Conservation (phyloP, 2,329 filamentous ascomycete genomes). For the Mollisiaceae sp. region DNA sequence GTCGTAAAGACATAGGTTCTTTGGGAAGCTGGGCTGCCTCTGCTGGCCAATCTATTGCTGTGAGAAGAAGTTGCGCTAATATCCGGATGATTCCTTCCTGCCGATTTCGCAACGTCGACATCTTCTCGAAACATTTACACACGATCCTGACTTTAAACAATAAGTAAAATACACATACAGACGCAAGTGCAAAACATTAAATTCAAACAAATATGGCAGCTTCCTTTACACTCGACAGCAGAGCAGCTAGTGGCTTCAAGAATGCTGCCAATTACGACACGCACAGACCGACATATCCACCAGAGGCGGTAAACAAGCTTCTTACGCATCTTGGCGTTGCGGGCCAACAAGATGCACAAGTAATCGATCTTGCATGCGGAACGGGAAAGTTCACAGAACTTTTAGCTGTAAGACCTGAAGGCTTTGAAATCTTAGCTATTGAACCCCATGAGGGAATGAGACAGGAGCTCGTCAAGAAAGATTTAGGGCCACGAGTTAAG, state of each 20-base stretch:
- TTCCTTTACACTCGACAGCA: slow-evolving; percentile 29
- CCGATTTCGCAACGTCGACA: slow-evolving; percentile 17
- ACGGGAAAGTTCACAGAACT: slow-evolving; percentile 74
- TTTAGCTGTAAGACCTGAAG: slow-evolving; percentile 62
- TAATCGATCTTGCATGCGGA: slow-evolving; percentile 70
- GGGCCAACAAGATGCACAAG: slow-evolving; percentile 50
- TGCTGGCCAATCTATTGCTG: neutral
- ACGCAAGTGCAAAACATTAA: neutral
- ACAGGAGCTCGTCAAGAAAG: slow-evolving; percentile 61
- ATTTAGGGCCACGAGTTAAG: slow-evolving; percentile 49
- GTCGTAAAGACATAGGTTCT: neutral
- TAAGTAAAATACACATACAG: too few species aligned
- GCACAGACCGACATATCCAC: slow-evolving; percentile 70
- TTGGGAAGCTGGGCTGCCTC: neutral
- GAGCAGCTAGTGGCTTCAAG: slow-evolving; percentile 58
- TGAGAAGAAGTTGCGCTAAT: neutral
- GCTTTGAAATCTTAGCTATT: slow-evolving; percentile 63
- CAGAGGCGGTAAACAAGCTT: slow-evolving; percentile 61
- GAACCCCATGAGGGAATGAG: slow-evolving; percentile 73
- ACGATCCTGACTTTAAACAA: neutral
- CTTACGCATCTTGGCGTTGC: slow-evolving; percentile 60
- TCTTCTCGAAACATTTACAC: neutral
- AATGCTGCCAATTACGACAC: slow-evolving; percentile 69
- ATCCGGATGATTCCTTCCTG: neutral
- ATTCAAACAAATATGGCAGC: neutral